Evolutionary conservation across 768 basidiomycete species (phyloP).

Genomic region (Podaxis sp.): DNA sequence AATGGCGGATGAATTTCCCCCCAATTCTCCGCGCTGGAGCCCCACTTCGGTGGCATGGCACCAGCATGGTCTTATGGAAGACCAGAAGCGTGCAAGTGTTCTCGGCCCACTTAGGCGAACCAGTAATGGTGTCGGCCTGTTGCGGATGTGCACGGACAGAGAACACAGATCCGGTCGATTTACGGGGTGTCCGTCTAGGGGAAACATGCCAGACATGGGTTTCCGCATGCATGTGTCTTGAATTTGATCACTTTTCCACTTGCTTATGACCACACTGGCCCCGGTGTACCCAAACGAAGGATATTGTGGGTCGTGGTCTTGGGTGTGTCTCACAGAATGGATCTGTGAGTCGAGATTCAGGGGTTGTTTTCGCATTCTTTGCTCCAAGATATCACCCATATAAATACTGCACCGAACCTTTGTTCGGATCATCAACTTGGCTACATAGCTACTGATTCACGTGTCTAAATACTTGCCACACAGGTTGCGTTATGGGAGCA

Average conservation of each 20-base stretch:
- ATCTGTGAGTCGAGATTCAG: no score
- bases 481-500: conserved; percentile 69
- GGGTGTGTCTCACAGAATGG: neutral
- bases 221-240: neutral
- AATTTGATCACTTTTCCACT: neutral
- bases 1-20: neutral
- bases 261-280: neutral
- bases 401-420: neutral
- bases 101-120: neutral
- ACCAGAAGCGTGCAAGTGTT: neutral
- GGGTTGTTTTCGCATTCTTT: no score
- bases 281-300: neutral
- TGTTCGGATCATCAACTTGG: neutral
- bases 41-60: neutral
- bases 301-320: neutral
- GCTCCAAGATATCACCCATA: neutral
- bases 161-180: neutral
- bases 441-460: neutral
- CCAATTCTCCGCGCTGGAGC: neutral
- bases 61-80: no score
- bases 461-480: neutral
- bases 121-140: no score
- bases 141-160: no score
- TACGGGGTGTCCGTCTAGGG: neutral
- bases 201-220: neutral